A percentile compares a stretch with the other conserved stretches of the same genome.
phyloP scores from a whole-genome alignment of 371 early-diverging fungal genomes.

The Mucor lusitanicus region DNA sequence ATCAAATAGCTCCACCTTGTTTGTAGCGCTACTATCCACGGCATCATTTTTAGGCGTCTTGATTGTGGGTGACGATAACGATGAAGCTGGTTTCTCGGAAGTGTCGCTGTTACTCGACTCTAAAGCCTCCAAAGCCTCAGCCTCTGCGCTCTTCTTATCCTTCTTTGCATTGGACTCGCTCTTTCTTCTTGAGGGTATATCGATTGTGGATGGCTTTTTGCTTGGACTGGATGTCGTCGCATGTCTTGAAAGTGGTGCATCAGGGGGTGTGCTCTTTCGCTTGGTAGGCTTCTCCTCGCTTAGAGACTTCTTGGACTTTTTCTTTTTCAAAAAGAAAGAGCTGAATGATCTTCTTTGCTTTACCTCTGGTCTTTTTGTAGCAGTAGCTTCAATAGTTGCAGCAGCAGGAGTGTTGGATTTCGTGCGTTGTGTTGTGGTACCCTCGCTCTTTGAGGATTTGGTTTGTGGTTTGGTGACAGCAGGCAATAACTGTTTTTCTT shows the following conservation, averaged over 20 bases:
- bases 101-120: not conserved
- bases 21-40: not conserved
- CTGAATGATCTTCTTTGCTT: constrained; percentile 19
- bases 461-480: not conserved
- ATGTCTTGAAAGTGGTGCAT: not conserved
- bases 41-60: constrained; percentile 8
- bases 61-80: not conserved
- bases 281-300: not conserved
- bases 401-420: not conserved
- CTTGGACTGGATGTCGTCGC: not conserved
- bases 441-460: not conserved
- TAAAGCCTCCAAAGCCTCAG: not conserved
- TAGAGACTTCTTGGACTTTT: constrained; percentile 17
- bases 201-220: not conserved
- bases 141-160: not conserved
- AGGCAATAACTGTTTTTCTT: constrained; percentile 1
- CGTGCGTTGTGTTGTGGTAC: not conserved
- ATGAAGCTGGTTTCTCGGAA: not conserved
- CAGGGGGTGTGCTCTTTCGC: constrained; percentile 17
- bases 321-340: constrained; percentile 21
- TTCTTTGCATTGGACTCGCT: not conserved
- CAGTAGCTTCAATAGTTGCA: not conserved
- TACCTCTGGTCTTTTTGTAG: constrained; percentile 5
- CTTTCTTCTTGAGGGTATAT: not conserved
- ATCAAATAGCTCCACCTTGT: constrained; percentile 18